Evolutionary conservation across 805 yeast genomes (phyloP), one percentile per base, ranked within the genome.

Genomic region (Wickerhamomyces ciferrii): DNA sequence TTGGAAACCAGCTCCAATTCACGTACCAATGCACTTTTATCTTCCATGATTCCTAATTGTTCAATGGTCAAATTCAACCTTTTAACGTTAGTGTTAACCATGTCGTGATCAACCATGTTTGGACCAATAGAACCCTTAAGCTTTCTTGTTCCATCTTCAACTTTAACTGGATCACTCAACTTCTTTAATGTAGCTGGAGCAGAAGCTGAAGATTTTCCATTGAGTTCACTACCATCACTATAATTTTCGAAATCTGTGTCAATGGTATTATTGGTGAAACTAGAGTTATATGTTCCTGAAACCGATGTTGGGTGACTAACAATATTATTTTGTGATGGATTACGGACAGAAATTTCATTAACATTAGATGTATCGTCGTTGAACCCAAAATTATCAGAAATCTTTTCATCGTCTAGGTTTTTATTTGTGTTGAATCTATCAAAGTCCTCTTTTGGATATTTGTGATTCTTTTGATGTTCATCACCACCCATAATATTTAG

Each of bases 1-100:
- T 77, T 75, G 1, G 91, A 82, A 1, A 87, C 83, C 21, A 84
- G 56, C 48, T 82, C 84, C 37, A 87, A 63, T 56, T 86, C 92
- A 46, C 75, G 72, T 54, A 84, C 69, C 36, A 86, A 62, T 23
- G 74, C 76, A 43, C 72, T 72, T 50, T 81, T 84, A 44, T 84
- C 79, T 32, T 71, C 76, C 67, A 85, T 70, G 8, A 84, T 67
- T 1, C 82, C 81, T 44, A 82, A 60, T 53, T 85, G 89, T 20
- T 81, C 84, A 36, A 79, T 74, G 2, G 82, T 72, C 44, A 83
- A 74, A 9, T 60, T 61, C 21, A 71, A 53, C n/a, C 60, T 58
- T 35, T 52, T 59, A 31, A 48, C 25, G 17, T 19, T 36, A 5
- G 32, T 18, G 20, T 32, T 42, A 7, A 50, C 4, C 2, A 21